Base-by-base conservation (phyloP, 1,139 yeast species). In the Protomyces lactucae-debilis region DNA sequence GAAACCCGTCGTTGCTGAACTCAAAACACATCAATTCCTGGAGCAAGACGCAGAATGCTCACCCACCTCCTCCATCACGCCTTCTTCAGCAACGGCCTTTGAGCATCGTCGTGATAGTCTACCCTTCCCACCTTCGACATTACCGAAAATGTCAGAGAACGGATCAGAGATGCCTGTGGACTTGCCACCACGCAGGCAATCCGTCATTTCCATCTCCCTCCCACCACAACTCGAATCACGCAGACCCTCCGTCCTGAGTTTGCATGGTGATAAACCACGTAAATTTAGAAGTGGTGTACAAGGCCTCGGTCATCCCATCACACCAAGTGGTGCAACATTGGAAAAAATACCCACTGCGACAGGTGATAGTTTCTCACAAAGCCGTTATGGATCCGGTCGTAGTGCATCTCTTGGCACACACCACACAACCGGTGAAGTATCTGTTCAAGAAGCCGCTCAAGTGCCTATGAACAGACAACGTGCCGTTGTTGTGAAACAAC, bases 401-500 rank as follows among this genome's bases (percentile, higher is more conserved):
- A n/a, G 23, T n/a, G 48, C 23, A 0, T 43, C 48, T 6, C 25
- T 43, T 10, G 48, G 48, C 48, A 43, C 48, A 18, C 48, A 43
- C 12, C 48, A 43, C 21, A 32, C 35, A 16, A 14, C 18, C 1
- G 55, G 37, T 28, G 55, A 32, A 21, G 39, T n/a, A 1, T 37
- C 57, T 10, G 40, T n/a, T 16, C 28, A 32, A 28, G 43, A 32
- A 36, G 39, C 28, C 36, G 55, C 52, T 23, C 28, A 25, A 25
- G 63, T 52, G 12, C 57, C 53, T 2, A 55, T 59, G 37, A 39
- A 28, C 16, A 12, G 28, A 5, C 57, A 59, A 35, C 63, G 63
- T 18, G 48, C 48, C 16, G 40, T 55, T 23, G 54, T 59, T 12
- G 56, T 52, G 23, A 40, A 36, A 25, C 66, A 59, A 40, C 52